Conservation (phyloP, 768 basidiomycete genomes). For the Infundibulicybe gibba region DNA sequence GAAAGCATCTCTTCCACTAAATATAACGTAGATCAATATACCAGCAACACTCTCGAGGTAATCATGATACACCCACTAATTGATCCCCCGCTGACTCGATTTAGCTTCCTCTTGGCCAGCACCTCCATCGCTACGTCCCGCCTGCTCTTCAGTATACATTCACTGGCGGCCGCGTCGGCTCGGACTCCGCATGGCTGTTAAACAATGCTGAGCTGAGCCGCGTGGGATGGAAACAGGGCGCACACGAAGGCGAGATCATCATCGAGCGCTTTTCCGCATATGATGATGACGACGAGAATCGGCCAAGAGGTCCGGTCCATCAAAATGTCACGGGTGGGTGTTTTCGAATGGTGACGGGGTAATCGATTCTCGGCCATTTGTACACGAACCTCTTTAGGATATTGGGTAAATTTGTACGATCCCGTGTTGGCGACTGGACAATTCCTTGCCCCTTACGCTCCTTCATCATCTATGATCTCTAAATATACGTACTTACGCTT, state of each 20-base stretch:
- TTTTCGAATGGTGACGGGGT: too few species aligned
- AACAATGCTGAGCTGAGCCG: constrained; percentile 42
- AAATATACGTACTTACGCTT: too few species aligned
- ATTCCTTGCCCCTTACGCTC: too few species aligned
- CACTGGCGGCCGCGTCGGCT: constrained; percentile 37
- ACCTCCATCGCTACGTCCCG: constrained; percentile 27
- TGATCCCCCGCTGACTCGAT: neutral
- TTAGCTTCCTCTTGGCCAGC: constrained; percentile 19
- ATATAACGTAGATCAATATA: constrained; percentile 25
- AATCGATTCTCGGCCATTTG: too few species aligned
- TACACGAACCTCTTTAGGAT: too few species aligned
- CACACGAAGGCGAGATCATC: constrained; percentile 32
- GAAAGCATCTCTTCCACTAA: neutral
- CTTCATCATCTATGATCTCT: too few species aligned
- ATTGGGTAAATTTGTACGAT: too few species aligned
- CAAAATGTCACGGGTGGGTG: too few species aligned
- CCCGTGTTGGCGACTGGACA: too few species aligned
- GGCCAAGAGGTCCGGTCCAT: neutral
- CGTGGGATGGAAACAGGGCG: constrained; percentile 32
- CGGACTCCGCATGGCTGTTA: constrained; percentile 39
- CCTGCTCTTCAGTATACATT: constrained; percentile 27
- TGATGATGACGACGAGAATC: constrained; percentile 11
- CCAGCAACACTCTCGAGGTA: constrained; percentile 34
- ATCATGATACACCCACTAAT: constrained; percentile 1
- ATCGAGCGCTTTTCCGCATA: constrained; percentile 18